These are phyloP conservation scores for carrot (Daucus carota) DNA, from an alignment of 129 eudicot species.

Conservation along the genomic window DNA sequence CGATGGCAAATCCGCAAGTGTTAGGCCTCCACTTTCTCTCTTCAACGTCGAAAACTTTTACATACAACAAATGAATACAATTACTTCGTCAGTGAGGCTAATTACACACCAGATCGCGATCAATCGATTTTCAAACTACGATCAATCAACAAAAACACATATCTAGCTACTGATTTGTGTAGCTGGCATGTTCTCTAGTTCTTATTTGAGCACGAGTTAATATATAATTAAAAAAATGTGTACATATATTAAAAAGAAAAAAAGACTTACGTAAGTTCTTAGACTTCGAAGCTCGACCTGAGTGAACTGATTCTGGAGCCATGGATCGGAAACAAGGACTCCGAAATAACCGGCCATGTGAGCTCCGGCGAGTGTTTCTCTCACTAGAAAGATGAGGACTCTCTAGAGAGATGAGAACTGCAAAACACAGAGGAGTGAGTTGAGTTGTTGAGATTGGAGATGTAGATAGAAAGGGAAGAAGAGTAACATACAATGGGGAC, in stretches of 20 bases:
- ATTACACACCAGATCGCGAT: constrained; percentile 2
- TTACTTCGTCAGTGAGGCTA: background rate
- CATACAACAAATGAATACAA: background rate
- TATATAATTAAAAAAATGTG: no score
- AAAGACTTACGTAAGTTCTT: constrained; percentile 75
- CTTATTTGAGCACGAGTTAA: background rate
- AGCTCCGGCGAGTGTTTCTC: constrained; percentile 8
- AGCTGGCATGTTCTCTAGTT: background rate
- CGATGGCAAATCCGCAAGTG: constrained; percentile 68
- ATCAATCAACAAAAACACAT: background rate
- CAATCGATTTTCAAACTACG: background rate
- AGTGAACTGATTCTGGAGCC: constrained; percentile 99
- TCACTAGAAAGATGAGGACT: no score
- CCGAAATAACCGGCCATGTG: constrained; percentile 76
- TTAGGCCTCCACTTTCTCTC: constrained; percentile 73
- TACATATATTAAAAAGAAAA: no score
- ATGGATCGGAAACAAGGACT: constrained; percentile 93
- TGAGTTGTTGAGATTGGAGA: background rate
- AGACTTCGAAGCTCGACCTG: constrained; percentile 94
- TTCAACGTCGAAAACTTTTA: constrained; percentile 47
- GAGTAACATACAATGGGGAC: constrained; percentile 54
- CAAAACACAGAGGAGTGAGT: constrained; percentile 8
- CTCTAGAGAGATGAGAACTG: constrained; percentile 5
- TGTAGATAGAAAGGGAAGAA: constrained; percentile 1
- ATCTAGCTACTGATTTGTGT: background rate